phyloP scores from a whole-genome alignment of 2,329 filamentous ascomycete species.

The Geosmithia morbida region DNA sequence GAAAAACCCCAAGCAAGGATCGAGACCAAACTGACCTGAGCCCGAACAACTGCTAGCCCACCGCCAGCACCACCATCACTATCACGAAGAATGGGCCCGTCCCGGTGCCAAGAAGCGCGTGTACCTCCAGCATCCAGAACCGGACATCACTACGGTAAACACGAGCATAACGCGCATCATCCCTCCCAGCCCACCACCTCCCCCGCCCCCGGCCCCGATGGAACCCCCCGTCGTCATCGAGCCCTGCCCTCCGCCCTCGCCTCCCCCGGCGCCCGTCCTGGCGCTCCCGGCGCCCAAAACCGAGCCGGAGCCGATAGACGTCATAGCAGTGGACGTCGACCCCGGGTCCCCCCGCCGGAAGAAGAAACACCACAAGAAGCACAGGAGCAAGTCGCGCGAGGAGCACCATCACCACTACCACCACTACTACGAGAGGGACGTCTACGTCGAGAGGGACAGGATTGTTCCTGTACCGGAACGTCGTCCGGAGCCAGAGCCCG shows the following conservation, averaged over 20 bases:
- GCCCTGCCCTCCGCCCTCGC: slow-evolving; percentile 6
- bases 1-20: no score
- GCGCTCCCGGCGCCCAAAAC: slow-evolving; percentile 7
- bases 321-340: slow-evolving; percentile 23
- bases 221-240: slow-evolving; percentile 8
- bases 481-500: slow-evolving; percentile 9
- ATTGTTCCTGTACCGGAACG: slow-evolving; percentile 22
- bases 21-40: no score
- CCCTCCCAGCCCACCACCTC: slow-evolving; percentile 15
- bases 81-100: not conserved
- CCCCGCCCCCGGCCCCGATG: slow-evolving; percentile 4
- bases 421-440: slow-evolving; percentile 21
- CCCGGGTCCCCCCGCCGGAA: slow-evolving; percentile 9
- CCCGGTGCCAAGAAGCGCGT: slow-evolving; percentile 22
- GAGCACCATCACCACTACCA: not conserved
- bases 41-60: not conserved
- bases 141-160: slow-evolving; percentile 20
- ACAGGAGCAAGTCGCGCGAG: slow-evolving; percentile 2
- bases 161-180: slow-evolving; percentile 22
- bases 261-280: slow-evolving; percentile 8
- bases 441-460: slow-evolving; percentile 37
- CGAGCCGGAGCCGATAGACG: slow-evolving; percentile 10
- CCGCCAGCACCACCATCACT: not conserved
- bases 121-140: slow-evolving; percentile 24
- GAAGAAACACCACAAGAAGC: slow-evolving; percentile 2